Evolutionary conservation across 2,329 filamentous ascomycete species (phyloP).

Genomic region (Cladophialophora chaetospira): DNA sequence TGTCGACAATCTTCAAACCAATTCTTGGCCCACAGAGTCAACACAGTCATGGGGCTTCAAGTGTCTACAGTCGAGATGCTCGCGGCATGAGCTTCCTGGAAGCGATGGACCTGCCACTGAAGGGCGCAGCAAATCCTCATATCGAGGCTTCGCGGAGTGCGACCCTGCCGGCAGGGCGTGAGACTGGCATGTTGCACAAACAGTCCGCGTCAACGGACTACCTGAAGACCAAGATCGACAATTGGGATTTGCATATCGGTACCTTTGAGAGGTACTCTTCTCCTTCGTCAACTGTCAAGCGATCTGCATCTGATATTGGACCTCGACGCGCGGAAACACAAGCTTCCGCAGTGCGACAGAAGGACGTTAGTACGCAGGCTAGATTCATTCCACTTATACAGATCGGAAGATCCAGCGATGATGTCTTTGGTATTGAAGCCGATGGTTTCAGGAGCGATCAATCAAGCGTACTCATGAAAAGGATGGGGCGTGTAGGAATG

Average conservation of each 20-base stretch:
- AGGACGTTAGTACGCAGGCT: neutral
- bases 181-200: neutral
- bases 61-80: conserved; percentile 30
- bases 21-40: conserved; percentile 12
- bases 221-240: conserved; percentile 25
- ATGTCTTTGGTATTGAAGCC: conserved; percentile 13
- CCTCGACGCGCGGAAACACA: neutral
- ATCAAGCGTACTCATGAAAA: neutral
- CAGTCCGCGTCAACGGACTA: conserved; percentile 14
- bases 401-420: conserved; percentile 11
- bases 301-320: conserved; percentile 21
- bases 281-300: conserved; percentile 6
- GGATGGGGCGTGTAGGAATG: neutral
- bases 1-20: conserved; percentile 24
- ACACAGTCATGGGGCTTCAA: conserved; percentile 20
- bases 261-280: conserved; percentile 8
- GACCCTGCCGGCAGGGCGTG: neutral
- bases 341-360: neutral
- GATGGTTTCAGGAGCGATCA: neutral
- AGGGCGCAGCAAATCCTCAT: neutral
- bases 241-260: conserved; percentile 25
- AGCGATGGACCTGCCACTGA: conserved; percentile 1
- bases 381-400: conserved; percentile 10
- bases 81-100: conserved; percentile 21
- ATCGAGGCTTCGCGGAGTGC: neutral